phyloP scores from a whole-genome alignment of 768 basidiomycete genomes.

The Rhizopogon vesiculosus region DNA sequence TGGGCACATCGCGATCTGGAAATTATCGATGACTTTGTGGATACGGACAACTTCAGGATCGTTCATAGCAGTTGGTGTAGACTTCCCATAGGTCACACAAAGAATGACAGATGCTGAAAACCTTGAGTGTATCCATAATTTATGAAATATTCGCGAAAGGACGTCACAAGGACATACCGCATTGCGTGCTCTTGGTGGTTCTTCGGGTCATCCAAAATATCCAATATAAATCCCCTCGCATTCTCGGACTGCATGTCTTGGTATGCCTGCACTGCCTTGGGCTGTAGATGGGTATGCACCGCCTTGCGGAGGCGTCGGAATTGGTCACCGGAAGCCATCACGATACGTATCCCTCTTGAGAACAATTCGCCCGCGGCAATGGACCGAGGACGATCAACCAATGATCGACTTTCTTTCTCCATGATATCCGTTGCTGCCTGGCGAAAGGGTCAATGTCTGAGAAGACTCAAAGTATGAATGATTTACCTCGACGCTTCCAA shows the following conservation, averaged over 20 bases:
- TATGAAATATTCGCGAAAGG: too few relatives aligned
- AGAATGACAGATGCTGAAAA: constrained; percentile 15
- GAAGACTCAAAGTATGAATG: constrained; percentile 24
- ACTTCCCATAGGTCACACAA: constrained; percentile 18
- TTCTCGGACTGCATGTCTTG: constrained; percentile 37
- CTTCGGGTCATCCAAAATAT: constrained; percentile 28
- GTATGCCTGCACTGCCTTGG: constrained; percentile 41
- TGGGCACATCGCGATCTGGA: too few relatives aligned
- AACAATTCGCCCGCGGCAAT: constrained; percentile 34
- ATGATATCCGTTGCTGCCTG: constrained; percentile 54
- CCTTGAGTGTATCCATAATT: constrained; percentile 2
- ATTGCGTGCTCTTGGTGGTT: constrained; percentile 37
- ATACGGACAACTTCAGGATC: too few relatives aligned
- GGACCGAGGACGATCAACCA: constrained; percentile 45
- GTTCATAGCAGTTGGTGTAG: too few relatives aligned
- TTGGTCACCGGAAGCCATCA: constrained; percentile 37
- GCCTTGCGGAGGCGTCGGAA: constrained; percentile 53
- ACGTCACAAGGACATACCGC: constrained; percentile 34
- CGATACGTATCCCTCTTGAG: too few relatives aligned
- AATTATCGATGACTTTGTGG: too few relatives aligned
- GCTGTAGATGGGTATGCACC: constrained; percentile 48
- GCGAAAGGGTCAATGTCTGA: constrained; percentile 35
- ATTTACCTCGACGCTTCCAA: constrained; percentile 14
- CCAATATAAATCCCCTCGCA: constrained; percentile 15
- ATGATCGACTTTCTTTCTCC: constrained; percentile 45